These are phyloP conservation scores for Bombardia bombarda DNA, from an alignment of 495 filamentous ascomycete genomes.

Conservation along the genomic window DNA sequence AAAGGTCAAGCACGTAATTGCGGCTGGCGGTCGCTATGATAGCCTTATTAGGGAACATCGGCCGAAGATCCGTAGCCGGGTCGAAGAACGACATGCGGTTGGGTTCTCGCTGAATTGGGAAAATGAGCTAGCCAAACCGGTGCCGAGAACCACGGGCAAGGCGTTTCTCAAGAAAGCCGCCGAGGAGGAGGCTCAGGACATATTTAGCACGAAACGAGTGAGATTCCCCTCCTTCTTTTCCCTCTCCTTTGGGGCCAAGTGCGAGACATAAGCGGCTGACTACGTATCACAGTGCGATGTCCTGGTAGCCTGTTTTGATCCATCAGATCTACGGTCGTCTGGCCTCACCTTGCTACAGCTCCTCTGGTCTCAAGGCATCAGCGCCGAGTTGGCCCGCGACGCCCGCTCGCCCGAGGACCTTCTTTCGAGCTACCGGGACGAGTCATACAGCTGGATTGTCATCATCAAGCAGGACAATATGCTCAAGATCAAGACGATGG, in stretches of 20 bases:
- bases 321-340: constrained; percentile 64
- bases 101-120: constrained; percentile 92
- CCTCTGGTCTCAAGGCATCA: constrained; percentile 78
- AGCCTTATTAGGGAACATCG: constrained; percentile 66
- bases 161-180: constrained; percentile 56
- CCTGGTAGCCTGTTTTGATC: constrained; percentile 78
- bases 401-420: constrained; percentile 69
- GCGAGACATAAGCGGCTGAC: constrained; percentile 9
- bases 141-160: constrained; percentile 53
- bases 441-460: constrained; percentile 79
- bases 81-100: constrained; percentile 63
- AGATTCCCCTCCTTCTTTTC: constrained; percentile 14
- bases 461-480: constrained; percentile 73
- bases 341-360: constrained; percentile 68
- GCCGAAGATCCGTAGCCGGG: constrained; percentile 44
- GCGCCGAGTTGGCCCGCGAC: constrained; percentile 80
- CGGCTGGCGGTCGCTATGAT: constrained; percentile 91
- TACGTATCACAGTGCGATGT: constrained; percentile 62
- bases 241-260: no score
- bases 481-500: constrained; percentile 68
- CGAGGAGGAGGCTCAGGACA: constrained; percentile 45
- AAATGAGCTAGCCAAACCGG: constrained; percentile 56
- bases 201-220: constrained; percentile 59
- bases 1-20: constrained; percentile 77
- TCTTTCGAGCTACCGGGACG: constrained; percentile 58